A percentile compares a stretch with the other conserved stretches of the same genome.
Evolutionary conservation across 2,329 filamentous ascomycete genomes (phyloP).

Genomic region (Sporothrix mexicana): DNA sequence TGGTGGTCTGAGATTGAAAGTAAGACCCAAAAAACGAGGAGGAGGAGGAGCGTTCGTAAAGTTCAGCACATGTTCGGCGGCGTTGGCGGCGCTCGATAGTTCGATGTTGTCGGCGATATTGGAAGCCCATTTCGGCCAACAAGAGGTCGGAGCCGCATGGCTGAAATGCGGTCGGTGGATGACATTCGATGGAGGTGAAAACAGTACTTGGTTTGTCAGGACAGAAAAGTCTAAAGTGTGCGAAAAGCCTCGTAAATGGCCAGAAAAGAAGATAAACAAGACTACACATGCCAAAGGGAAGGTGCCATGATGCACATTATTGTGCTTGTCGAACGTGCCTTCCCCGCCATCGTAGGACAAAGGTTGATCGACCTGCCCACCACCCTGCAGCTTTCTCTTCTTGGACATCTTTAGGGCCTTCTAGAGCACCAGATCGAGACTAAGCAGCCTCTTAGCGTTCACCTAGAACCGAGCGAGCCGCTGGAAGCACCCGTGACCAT

Average conservation of each 20-base stretch:
- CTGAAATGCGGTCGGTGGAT: neutral
- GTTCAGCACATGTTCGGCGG: neutral
- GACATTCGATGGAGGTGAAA: neutral
- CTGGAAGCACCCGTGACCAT: conserved; percentile 28
- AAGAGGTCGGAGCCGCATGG: neutral
- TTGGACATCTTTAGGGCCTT: neutral
- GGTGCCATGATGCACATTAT: conserved; percentile 9
- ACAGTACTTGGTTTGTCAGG: neutral
- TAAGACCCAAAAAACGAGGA: neutral
- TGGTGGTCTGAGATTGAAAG: neutral
- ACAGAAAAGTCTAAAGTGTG: neutral
- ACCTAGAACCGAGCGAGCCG: conserved; percentile 24
- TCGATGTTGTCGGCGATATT: conserved; percentile 5
- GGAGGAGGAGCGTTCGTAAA: neutral
- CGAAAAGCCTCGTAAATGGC: conserved; percentile 3
- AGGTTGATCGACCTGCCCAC: neutral
- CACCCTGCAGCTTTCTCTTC: neutral
- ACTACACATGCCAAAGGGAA: conserved; percentile 15
- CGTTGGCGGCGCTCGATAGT: neutral
- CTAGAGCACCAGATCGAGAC: neutral
- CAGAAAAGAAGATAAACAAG: conserved; percentile 13
- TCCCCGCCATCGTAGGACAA: conserved; percentile 12
- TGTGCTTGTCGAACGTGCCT: neutral
- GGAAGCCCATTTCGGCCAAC: neutral
- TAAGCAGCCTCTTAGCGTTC: conserved; percentile 3